These are phyloP conservation scores for Kluyveromyces sp. DNA, from an alignment of 1,139 yeast species.

Conservation along the genomic window DNA sequence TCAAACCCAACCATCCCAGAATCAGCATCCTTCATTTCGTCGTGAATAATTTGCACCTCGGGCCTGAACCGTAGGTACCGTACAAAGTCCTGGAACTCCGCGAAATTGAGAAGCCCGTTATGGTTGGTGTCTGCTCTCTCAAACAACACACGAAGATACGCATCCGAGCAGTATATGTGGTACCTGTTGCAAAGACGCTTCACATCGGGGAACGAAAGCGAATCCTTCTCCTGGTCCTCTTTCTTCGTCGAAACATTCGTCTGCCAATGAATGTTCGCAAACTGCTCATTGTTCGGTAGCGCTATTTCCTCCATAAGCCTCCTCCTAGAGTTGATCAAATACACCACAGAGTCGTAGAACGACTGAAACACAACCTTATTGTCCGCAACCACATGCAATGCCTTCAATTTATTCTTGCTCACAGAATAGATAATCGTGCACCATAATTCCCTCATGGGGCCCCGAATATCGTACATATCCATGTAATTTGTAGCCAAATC, in stretches of 20 bases:
- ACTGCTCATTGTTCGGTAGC: constrained; percentile 42
- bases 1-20: constrained; percentile 26
- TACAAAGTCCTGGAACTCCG: constrained; percentile 69
- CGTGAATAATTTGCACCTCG: constrained; percentile 42
- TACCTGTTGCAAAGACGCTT: constrained; percentile 55
- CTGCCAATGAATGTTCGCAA: constrained; percentile 53
- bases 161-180: constrained; percentile 54
- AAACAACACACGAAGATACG: constrained; percentile 37
- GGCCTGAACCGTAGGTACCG: constrained; percentile 42
- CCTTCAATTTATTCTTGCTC: constrained; percentile 43
- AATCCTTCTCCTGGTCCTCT: constrained; percentile 34
- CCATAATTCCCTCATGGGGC: constrained; percentile 66
- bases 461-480: constrained; percentile 70
- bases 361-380: constrained; percentile 52
- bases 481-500: constrained; percentile 73
- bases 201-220: constrained; percentile 61
- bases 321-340: constrained; percentile 41
- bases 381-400: constrained; percentile 69
- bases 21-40: constrained; percentile 9
- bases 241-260: constrained; percentile 37
- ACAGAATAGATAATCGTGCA: constrained; percentile 61
- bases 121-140: constrained; percentile 40
- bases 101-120: constrained; percentile 48
- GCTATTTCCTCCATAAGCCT: constrained; percentile 48
- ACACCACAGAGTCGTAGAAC: constrained; percentile 41